Conservation (phyloP, 805 yeast species). For the Millerago galiae region DNA sequence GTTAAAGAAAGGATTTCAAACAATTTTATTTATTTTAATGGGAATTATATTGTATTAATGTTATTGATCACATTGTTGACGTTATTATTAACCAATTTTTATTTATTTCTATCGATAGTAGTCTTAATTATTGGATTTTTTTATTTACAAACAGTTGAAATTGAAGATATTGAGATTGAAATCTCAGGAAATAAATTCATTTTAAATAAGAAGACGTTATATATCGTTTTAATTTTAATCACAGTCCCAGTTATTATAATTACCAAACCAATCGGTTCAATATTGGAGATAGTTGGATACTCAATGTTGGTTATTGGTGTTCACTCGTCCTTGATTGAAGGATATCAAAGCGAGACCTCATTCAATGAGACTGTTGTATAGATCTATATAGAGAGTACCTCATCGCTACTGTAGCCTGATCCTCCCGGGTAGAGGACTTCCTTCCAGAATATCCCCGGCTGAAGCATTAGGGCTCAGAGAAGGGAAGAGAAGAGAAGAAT, state of each 20-base stretch:
- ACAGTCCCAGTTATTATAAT: conserved; percentile 3
- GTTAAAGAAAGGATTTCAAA: conserved; percentile 4
- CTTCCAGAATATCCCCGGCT: no score
- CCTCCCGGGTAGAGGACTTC: no score
- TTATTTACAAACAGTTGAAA: conserved; percentile 1
- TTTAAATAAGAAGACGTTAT: conserved; percentile 2
- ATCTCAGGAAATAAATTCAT: background rate
- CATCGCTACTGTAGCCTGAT: no score
- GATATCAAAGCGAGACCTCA: conserved; percentile 12
- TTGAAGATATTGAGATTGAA: conserved; percentile 3
- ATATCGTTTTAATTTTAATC: background rate
- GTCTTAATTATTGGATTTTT: conserved; percentile 3
- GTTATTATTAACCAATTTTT: conserved; percentile 8
- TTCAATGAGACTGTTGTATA: conserved; percentile 14
- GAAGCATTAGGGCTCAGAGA: no score
- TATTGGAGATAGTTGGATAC: conserved; percentile 3
- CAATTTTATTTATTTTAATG: conserved; percentile 10
- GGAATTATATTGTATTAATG: conserved; percentile 12
- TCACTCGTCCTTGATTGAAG: conserved; percentile 12
- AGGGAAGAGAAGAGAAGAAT: no score
- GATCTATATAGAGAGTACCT: background rate
- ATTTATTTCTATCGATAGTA: conserved; percentile 4
- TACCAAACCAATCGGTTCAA: conserved; percentile 1
- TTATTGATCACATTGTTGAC: conserved; percentile 3
- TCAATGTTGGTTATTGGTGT: conserved; percentile 3